phyloP scores from a whole-genome alignment of 192 early-diverging fungal species.

The Chytriomyces sp. region DNA sequence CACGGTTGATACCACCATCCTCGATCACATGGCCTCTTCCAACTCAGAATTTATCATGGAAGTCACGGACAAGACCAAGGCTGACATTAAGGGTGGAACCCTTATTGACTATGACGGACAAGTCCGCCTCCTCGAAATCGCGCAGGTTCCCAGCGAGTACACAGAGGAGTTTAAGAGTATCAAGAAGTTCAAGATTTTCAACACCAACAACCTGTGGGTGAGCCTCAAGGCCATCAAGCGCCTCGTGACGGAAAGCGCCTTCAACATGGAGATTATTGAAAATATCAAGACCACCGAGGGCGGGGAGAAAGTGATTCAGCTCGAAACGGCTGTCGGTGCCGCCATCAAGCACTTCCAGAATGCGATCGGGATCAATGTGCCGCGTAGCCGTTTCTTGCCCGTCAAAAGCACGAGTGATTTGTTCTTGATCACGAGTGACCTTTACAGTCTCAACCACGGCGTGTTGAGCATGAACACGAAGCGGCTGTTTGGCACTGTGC shows the following conservation, averaged over 20 bases:
- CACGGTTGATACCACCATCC: conserved; percentile 90
- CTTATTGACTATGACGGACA: conserved; percentile 95
- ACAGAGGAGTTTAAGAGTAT: conserved; percentile 97
- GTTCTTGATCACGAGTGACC: conserved; percentile 93
- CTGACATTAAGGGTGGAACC: conserved; percentile 99
- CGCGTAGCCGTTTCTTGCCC: conserved; percentile 94
- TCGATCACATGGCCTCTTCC: conserved; percentile 86
- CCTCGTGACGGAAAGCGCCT: conserved; percentile 73
- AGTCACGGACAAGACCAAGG: conserved; percentile 99
- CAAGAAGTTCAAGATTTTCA: conserved; percentile 99
- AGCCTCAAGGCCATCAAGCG: conserved; percentile 61
- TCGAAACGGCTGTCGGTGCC: conserved; percentile 99
- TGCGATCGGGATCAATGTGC: conserved; percentile 96
- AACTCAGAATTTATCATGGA: conserved; percentile 98
- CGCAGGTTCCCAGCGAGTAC: conserved; percentile 96
- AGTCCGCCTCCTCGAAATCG: conserved; percentile 94
- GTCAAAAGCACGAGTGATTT: conserved; percentile 99
- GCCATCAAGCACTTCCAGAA: conserved; percentile 97
- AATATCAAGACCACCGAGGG: conserved; percentile 93
- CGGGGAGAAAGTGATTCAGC: conserved; percentile 96
- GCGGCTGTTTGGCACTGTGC: conserved; percentile 89
- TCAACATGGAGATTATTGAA: conserved; percentile 94
- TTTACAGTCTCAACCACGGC: conserved; percentile 93
- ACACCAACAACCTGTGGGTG: conserved; percentile 76
- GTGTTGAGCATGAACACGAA: conserved; percentile 90